These are phyloP conservation scores for Torulaspora microellipsoides DNA, from an alignment of 805 yeast genomes.

Conservation along the genomic window DNA sequence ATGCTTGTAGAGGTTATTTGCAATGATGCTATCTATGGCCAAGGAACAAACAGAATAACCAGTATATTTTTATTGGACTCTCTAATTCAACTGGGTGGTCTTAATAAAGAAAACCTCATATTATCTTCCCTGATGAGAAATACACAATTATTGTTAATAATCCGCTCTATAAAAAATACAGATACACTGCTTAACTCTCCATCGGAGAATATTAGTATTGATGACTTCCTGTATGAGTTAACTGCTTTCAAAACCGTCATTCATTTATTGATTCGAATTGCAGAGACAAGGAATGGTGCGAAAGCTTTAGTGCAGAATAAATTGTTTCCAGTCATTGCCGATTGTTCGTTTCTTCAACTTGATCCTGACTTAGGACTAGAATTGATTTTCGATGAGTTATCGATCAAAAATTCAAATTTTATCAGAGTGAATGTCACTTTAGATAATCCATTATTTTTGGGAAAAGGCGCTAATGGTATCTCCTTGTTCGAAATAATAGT, in stretches of 20 bases:
- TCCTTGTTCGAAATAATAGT: constrained; percentile 64
- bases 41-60: constrained; percentile 69
- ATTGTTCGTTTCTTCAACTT: constrained; percentile 51
- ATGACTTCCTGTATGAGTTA: constrained; percentile 62
- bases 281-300: constrained; percentile 76
- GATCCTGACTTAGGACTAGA: constrained; percentile 80
- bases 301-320: constrained; percentile 69
- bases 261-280: constrained; percentile 65
- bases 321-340: constrained; percentile 56
- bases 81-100: constrained; percentile 49
- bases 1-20: constrained; percentile 60
- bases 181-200: constrained; percentile 53
- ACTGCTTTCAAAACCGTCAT: constrained; percentile 72
- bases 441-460: constrained; percentile 45
- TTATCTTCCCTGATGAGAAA: constrained; percentile 57
- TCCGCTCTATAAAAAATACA: constrained; percentile 61
- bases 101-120: constrained; percentile 50
- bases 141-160: constrained; percentile 60
- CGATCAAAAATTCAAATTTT: constrained; percentile 29
- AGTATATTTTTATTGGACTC: constrained; percentile 73
- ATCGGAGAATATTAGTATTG: constrained; percentile 41
- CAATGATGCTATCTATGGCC: constrained; percentile 75
- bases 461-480: constrained; percentile 32
- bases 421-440: constrained; percentile 45
- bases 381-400: constrained; percentile 40